These are phyloP conservation scores for Diphasiastrum complanatum DNA, from an alignment of 83 land plant genomes.

Conservation along the genomic window DNA sequence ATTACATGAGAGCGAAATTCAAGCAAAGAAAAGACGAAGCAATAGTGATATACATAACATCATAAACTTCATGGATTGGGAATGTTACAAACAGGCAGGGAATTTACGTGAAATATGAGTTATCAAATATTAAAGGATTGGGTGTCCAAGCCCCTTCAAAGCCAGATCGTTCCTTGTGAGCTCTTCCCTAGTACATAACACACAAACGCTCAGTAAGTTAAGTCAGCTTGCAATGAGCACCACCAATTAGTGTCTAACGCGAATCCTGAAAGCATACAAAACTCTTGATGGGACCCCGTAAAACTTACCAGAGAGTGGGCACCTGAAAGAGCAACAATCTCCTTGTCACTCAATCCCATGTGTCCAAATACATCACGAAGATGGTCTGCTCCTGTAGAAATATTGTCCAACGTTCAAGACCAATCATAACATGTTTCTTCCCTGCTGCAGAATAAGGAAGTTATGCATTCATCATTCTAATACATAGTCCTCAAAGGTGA, in stretches of 20 bases:
- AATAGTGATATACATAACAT: no score
- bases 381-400: slow-evolving; percentile 4
- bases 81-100: background rate
- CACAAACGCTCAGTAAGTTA: no score
- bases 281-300: background rate
- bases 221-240: no score
- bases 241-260: background rate
- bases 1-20: background rate
- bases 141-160: slow-evolving; percentile 4
- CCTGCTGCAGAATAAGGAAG: background rate
- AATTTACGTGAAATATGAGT: slow-evolving; percentile 6
- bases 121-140: background rate
- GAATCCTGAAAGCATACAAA: background rate
- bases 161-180: background rate
- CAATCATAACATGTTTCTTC: no score
- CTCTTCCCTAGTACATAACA: slow-evolving; percentile 1
- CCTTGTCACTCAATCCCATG: slow-evolving; percentile 2
- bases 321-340: slow-evolving; percentile 2
- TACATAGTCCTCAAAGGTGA: background rate
- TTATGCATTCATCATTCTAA: background rate
- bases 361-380: background rate
- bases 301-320: slow-evolving; percentile 1
- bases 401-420: no score
- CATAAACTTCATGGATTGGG: background rate
- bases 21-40: background rate